phyloP scores from a whole-genome alignment of 2,329 filamentous ascomycete species.

The Hyphodiscus sp. region DNA sequence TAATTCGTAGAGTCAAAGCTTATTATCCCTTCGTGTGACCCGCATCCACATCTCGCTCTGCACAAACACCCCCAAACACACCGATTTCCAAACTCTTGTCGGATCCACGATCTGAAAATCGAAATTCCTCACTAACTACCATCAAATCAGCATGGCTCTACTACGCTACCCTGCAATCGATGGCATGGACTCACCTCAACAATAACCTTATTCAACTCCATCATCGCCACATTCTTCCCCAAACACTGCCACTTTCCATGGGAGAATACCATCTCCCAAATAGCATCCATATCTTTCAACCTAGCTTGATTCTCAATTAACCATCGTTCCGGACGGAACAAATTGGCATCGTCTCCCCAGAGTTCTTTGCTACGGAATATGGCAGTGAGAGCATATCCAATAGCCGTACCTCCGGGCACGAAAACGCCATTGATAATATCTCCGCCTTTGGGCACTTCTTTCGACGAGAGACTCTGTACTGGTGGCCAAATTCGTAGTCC shows the following conservation, averaged over 20 bases:
- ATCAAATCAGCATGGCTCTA: neutral
- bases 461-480: conserved; percentile 23
- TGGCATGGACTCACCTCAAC: conserved; percentile 36
- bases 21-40: neutral
- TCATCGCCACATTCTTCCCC: conserved; percentile 41
- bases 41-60: conserved; percentile 9
- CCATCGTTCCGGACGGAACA: conserved; percentile 45
- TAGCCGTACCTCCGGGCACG: conserved; percentile 11
- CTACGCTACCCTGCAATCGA: neutral
- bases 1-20: neutral
- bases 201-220: conserved; percentile 43
- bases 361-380: conserved; percentile 31
- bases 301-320: conserved; percentile 31
- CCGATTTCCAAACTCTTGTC: conserved; percentile 1
- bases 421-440: conserved; percentile 11
- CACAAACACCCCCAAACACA: conserved; percentile 4
- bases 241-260: conserved; percentile 37
- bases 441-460: conserved; percentile 15
- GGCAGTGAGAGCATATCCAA: conserved; percentile 26
- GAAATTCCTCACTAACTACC: conserved; percentile 6
- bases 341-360: conserved; percentile 32
- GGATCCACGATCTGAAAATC: conserved; percentile 6
- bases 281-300: conserved; percentile 31
- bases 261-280: conserved; percentile 35
- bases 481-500: conserved; percentile 41